Evolutionary conservation across 192 early-diverging fungal species (phyloP).

Genomic region (Podila clonocystis): DNA sequence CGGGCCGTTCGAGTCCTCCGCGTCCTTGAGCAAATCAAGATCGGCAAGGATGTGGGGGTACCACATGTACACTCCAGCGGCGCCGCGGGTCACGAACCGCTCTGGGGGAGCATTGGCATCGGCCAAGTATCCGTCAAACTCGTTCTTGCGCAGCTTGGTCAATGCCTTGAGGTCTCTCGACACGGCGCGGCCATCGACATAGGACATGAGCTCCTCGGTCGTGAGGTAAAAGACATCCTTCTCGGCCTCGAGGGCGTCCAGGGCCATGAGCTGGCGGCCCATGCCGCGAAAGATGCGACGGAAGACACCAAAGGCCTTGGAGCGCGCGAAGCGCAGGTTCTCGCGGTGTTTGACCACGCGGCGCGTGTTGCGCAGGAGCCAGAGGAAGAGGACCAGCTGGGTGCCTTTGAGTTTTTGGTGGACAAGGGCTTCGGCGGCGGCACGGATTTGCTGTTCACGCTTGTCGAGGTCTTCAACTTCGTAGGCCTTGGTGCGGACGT

Average conservation of each 20-base stretch:
- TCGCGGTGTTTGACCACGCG: slow-evolving; percentile 50
- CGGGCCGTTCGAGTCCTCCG: slow-evolving; percentile 39
- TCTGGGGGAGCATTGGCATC: slow-evolving; percentile 48
- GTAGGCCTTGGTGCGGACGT: slow-evolving; percentile 42
- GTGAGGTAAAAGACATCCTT: slow-evolving; percentile 43
- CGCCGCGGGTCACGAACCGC: slow-evolving; percentile 43
- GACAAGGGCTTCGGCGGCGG: slow-evolving; percentile 40
- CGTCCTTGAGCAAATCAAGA: slow-evolving; percentile 44
- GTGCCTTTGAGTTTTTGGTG: slow-evolving; percentile 48
- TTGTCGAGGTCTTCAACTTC: slow-evolving; percentile 46
- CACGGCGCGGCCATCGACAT: slow-evolving; percentile 47
- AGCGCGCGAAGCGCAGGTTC: slow-evolving; percentile 47
- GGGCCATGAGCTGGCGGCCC: slow-evolving; percentile 35
- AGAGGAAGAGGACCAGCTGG: slow-evolving; percentile 34
- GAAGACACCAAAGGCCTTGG: slow-evolving; percentile 50
- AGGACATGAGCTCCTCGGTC: slow-evolving; percentile 38
- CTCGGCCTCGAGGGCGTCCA: slow-evolving; percentile 32
- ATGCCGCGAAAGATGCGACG: slow-evolving; percentile 50
- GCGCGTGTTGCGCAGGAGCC: slow-evolving; percentile 47
- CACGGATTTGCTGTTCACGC: slow-evolving; percentile 42
- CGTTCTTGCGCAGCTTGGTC: slow-evolving; percentile 35
- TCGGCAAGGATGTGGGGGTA: slow-evolving; percentile 50
- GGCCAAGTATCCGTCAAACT: slow-evolving; percentile 31
- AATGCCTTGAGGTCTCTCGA: slow-evolving; percentile 47
- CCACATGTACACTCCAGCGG: slow-evolving; percentile 49